Evolutionary conservation across 768 basidiomycete species (phyloP), one percentile per base, ranked within the genome.

Genomic region (Pulveroboletus frians): DNA sequence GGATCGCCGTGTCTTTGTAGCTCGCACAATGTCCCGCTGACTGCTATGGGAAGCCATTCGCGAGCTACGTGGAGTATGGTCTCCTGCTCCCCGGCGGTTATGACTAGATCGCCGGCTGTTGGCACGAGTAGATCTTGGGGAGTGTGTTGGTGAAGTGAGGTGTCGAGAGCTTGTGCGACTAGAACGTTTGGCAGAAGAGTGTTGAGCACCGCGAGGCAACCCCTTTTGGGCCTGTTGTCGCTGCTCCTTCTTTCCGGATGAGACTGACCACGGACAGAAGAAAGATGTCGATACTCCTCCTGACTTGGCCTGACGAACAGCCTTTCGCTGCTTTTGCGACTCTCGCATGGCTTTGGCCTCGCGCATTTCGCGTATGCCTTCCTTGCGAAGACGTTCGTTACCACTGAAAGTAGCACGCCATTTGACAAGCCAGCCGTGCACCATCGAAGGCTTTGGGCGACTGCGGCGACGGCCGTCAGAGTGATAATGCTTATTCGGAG

Each of bases 381-480:
- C 79, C 65, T 69, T 76, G 53, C 85, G 75, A 40, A 84, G 67
- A 17, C 54, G 59, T 60, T 87, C 84, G 59, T 85, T 73, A 31
- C 83, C 84, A 29, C 75, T 61, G 29, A 88, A 71, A 11, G 85
- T 87, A 21, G 85, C 86, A 52, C 85, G 76, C 78, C 82, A 77
- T 67, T 88, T 88, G n/a, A 81, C 79, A 51, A 88, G 71, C 84
- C 85, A 88, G 29, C 86, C 86, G 55, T 88, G 86, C 65, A 85
- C 74, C 10, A 76, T 75, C 6, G 74, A 76, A n/a, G 72, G 61
- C 46, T 77, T 82, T 36, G 77, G 76, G 29, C 72, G 74, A 41
- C 76, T 80, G 39, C 68, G 73, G 35, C 71, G 69, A 43, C 69
- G 59, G 29, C 74, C 73, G 39, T 70, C 34, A 26, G 66, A 68